These are phyloP conservation scores for Talaromyces sp. DNA, from an alignment of 2,329 filamentous ascomycete species.

Conservation along the genomic window DNA sequence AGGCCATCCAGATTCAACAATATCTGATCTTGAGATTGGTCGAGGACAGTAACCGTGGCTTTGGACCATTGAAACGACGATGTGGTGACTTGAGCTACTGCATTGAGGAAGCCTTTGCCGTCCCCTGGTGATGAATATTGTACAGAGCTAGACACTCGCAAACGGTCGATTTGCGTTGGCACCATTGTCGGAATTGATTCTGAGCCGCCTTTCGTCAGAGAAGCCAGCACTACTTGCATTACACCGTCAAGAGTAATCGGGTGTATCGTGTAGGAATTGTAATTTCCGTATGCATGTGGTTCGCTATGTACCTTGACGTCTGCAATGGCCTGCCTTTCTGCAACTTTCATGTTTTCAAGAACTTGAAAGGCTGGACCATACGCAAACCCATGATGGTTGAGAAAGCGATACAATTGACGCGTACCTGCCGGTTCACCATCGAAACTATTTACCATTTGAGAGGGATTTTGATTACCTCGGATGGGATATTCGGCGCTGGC, in stretches of 20 bases:
- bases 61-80: background rate
- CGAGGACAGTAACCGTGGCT: background rate
- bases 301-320: background rate
- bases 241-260: background rate
- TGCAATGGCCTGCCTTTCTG: background rate
- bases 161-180: background rate
- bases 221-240: background rate
- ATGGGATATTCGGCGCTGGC: background rate
- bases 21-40: background rate
- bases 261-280: background rate
- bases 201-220: background rate
- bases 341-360: background rate
- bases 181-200: background rate
- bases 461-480: background rate
- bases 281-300: background rate
- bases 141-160: background rate
- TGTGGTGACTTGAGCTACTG: background rate
- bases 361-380: background rate
- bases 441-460: background rate
- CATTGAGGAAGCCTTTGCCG: background rate
- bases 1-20: background rate
- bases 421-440: background rate
- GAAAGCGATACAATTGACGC: background rate
- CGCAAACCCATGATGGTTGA: background rate
- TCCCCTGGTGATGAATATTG: background rate